A percentile compares a stretch with the other conserved stretches of the same genome.
These are phyloP conservation scores for Fusarium circinatum DNA, from an alignment of 2,329 filamentous ascomycete species.

Conservation along the genomic window DNA sequence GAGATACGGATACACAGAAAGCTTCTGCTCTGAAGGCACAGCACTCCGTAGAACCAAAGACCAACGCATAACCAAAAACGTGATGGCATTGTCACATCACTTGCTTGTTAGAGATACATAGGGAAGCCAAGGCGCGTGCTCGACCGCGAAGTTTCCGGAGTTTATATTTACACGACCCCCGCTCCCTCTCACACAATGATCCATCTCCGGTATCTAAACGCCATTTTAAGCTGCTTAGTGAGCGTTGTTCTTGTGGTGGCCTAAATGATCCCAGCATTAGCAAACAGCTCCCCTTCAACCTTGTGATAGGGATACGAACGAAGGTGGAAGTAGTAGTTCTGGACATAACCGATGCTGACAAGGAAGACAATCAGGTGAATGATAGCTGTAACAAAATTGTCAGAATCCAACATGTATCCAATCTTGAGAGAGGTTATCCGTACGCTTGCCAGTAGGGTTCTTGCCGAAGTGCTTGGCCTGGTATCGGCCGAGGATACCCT, in stretches of 20 bases:
- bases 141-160: constrained; percentile 49
- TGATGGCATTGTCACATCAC: constrained; percentile 42
- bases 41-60: not conserved
- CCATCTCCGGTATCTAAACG: constrained; percentile 33
- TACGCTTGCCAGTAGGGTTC: constrained; percentile 90
- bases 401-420: constrained; percentile 17
- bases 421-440: constrained; percentile 52
- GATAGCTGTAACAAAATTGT: constrained; percentile 70
- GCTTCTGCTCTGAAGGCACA: not conserved
- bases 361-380: constrained; percentile 85
- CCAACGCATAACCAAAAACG: constrained; percentile 4
- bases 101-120: constrained; percentile 48
- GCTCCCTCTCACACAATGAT: constrained; percentile 41
- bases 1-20: not conserved
- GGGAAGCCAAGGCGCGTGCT: constrained; percentile 51
- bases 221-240: constrained; percentile 70
- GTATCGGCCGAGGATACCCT: constrained; percentile 88
- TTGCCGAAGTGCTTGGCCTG: constrained; percentile 94
- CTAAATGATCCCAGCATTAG: constrained; percentile 59
- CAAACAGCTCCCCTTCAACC: not conserved
- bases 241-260: constrained; percentile 99
- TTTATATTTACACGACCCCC: constrained; percentile 56
- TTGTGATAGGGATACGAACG: constrained; percentile 71
- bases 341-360: constrained; percentile 86
- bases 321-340: constrained; percentile 99